Evolutionary conservation across 1,284 basidiomycete species (phyloP), one percentile per base, ranked within the genome.

Genomic region (Malassezia dermatis): DNA sequence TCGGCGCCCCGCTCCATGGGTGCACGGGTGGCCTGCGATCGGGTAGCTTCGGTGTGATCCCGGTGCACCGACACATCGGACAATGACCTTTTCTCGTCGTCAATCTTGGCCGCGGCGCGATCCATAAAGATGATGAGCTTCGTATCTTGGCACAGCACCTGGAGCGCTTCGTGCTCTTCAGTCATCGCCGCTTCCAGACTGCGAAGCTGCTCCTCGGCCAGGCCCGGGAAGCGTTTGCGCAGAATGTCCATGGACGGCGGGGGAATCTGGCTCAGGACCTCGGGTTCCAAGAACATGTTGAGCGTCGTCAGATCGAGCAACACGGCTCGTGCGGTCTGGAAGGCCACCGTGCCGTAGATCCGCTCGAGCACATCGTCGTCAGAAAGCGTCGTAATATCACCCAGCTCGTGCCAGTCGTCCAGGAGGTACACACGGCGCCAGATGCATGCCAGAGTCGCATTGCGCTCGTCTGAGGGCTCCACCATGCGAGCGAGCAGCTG

Each of bases 401-500:
- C 59, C 11, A 69, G 45, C 0, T 46, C 50, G 11, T 54, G 3
- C 68, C 68, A 71, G 48, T 48, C 46, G 39, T 47, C 45, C 35
- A 48, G 24, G 6, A 52, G 44, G n/a, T 41, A 45, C 32, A 51
- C 19, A 4, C 43, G 34, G n/a, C 48, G 48, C 78, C 83, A 86
- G 56, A 45, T 43, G 27, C 34, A 24, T 7, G 32, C 31, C n/a
- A 45, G 49, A n/a, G 51, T 37, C 19, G 47, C 44, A n/a, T 37
- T 12, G 27, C 49, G 24, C n/a, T 49, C 32, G 4, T 37, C 37
- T 0, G 53, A 39, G 54, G 75, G 56, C 27, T 78, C 76, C 40
- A 65, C 67, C 13, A 77, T 76, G n/a, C 75, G 65, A 0, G 76
- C 64, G 8, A 78, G 67, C 4, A 79, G 67, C 53, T 79, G 77